phyloP scores from a whole-genome alignment of 257 asterid genomes.

The Cynanchum wilfordii region DNA sequence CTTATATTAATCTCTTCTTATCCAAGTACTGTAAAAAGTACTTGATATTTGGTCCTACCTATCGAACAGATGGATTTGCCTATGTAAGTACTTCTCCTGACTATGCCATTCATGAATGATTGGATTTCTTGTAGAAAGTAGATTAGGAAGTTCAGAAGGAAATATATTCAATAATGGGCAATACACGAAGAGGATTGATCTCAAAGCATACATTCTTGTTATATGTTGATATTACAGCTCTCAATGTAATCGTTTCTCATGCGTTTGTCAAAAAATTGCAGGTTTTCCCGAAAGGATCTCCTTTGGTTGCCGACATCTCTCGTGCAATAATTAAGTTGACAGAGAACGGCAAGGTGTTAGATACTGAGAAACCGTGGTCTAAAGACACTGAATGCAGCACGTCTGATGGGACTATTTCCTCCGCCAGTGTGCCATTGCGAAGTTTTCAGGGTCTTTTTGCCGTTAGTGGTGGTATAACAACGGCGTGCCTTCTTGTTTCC shows the following conservation, averaged over 20 bases:
- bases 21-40: conserved; percentile 34
- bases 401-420: background rate
- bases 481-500: background rate
- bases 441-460: background rate
- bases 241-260: background rate
- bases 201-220: background rate
- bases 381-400: background rate
- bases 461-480: background rate
- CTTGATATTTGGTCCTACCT: conserved; percentile 30
- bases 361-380: background rate
- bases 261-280: background rate
- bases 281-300: background rate
- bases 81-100: conserved; percentile 26
- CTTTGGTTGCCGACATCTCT: background rate
- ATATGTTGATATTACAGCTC: background rate
- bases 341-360: background rate
- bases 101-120: background rate
- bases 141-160: background rate
- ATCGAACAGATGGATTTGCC: conserved; percentile 45
- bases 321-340: background rate
- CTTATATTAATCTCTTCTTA: conserved; percentile 31
- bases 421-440: background rate
- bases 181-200: background rate
- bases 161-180: background rate
- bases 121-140: background rate